Evolutionary conservation across 495 filamentous ascomycete genomes (phyloP), one percentile per base, ranked within the genome.

Genomic region (Aspergillus conjunctus): DNA sequence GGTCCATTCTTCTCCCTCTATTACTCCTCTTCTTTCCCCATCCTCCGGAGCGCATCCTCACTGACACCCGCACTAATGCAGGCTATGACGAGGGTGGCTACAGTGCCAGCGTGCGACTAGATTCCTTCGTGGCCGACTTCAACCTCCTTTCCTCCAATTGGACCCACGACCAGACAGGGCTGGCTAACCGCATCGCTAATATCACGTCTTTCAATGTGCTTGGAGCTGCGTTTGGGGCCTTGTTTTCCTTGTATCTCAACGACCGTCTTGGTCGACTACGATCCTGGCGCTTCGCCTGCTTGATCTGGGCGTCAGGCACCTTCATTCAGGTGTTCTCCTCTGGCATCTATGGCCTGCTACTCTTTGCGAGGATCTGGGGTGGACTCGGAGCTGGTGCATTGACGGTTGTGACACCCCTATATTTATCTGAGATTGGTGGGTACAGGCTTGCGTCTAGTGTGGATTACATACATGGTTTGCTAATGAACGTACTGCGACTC

Each of bases 21-120:
- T n/a, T n/a, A n/a, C n/a, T 20, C 51, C 46, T 41, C n/a, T 20
- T 51, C 12, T 37, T n/a, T 45, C n/a, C 31, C n/a, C 41, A 14
- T 20, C 21, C 37, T 9, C 1, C 37, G 15, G 37, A 5, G 15
- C 37, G 4, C 4, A 11, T 41, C 26, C 59, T 66, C 26, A 68
- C 62, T 48, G 31, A 61, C 31, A 30, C 54, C 17, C 46, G 44
- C 22, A 26, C 50, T 1, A 30, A 20, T 60, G n/a, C 54, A 79
- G 77, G 78, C 56, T 79, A 81, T 59, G 78, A 81, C 60, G 78
- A 81, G 60, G 78, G 77, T 59, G 78, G 77, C 26, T 79, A 71
- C 64, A 80, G 78, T 54, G 76, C 76, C 53, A 77, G 73, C 43
- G 66, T 77, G 39, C 68, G 70, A 49, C 65, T 81, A 15, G 58